Evolutionary conservation across 2,329 filamentous ascomycete genomes (phyloP), one percentile per base, ranked within the genome.

Genomic region (Calcarisporium arbuscula): DNA sequence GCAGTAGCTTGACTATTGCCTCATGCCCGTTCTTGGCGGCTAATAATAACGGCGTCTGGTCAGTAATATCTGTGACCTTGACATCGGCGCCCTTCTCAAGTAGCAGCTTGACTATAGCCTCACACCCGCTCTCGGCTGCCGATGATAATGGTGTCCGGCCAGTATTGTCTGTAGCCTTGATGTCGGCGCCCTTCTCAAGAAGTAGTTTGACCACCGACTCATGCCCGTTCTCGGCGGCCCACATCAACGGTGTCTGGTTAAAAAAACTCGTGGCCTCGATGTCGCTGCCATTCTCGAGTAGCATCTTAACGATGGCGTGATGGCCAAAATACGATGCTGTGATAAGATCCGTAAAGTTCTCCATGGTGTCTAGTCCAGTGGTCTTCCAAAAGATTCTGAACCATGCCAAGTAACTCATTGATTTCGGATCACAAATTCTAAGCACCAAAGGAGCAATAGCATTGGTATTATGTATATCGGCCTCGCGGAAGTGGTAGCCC

Each of bases 351-450:
- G 36, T 41, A 28, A 36, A 32, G 1, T 31, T 32, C 27, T 19
- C 15, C 2, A 22, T n/a, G 6, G 20, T 7, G 21, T 25, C 10
- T 18, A 15, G 12, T 8, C 8, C 2, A 25, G 32, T 31, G 34
- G 22, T 16, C 10, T 20, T 18, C 25, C 16, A 20, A 28, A 29
- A 35, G 8, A 32, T 39, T 3, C 14, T 17, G 27, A 30, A 36
- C 32, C 37, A 35, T 31, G 3, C 10, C 28, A 19, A 33, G 19
- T 31, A 38, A 29, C 31, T 42, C 22, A 12, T 38, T 3, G 42
- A 46, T 11, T 32, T 26, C 9, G 37, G 14, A 30, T 41, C 4
- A 27, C 31, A 47, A 34, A 52, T 38, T 12, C 17, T 32, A 14
- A 45, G 19, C 8, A 39, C 32, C 4, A 28, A 30, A 25, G 28